These are phyloP conservation scores for Cutaneotrichosporon sp. DNA, from an alignment of 1,284 basidiomycete species.

Conservation along the genomic window DNA sequence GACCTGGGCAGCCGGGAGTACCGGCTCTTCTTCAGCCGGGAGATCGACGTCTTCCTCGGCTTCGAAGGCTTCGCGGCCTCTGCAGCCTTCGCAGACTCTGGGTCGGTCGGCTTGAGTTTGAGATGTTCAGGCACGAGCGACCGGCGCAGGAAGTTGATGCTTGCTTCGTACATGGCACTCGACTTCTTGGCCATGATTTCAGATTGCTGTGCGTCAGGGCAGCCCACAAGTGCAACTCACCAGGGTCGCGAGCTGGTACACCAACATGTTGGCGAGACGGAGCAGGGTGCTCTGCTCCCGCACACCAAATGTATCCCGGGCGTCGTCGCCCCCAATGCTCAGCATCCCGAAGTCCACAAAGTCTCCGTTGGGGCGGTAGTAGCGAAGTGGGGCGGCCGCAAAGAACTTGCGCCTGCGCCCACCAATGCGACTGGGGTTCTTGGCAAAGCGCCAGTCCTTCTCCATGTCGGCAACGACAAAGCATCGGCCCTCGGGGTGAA, in stretches of 20 bases:
- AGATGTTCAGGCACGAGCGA: slow-evolving; percentile 35
- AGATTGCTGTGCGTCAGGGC: slow-evolving; percentile 27
- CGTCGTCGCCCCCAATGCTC: slow-evolving; percentile 31
- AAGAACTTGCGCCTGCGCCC: slow-evolving; percentile 28
- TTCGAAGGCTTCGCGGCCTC: background rate
- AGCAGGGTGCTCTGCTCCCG: slow-evolving; percentile 38
- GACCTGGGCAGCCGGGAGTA: background rate
- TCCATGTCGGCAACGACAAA: slow-evolving; percentile 36
- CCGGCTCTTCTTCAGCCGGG: background rate
- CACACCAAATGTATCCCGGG: slow-evolving; percentile 34
- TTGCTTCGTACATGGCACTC: slow-evolving; percentile 40
- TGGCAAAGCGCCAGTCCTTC: slow-evolving; percentile 43
- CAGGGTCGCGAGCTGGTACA: slow-evolving; percentile 46
- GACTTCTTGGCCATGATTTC: slow-evolving; percentile 40
- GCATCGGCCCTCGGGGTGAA: slow-evolving; percentile 23
- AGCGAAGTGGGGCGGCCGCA: slow-evolving; percentile 41
- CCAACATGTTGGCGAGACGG: slow-evolving; percentile 48
- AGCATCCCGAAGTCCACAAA: slow-evolving; percentile 43
- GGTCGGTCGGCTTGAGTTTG: background rate
- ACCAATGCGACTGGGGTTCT: slow-evolving; percentile 25
- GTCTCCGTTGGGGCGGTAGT: slow-evolving; percentile 26
- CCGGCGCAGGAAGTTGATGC: slow-evolving; percentile 43
- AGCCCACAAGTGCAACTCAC: slow-evolving; percentile 21
- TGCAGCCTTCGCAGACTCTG: background rate
- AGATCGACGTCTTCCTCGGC: background rate